Evolutionary conservation across 768 basidiomycete genomes (phyloP).

Genomic region (Phanerodontia chrysosporium): DNA sequence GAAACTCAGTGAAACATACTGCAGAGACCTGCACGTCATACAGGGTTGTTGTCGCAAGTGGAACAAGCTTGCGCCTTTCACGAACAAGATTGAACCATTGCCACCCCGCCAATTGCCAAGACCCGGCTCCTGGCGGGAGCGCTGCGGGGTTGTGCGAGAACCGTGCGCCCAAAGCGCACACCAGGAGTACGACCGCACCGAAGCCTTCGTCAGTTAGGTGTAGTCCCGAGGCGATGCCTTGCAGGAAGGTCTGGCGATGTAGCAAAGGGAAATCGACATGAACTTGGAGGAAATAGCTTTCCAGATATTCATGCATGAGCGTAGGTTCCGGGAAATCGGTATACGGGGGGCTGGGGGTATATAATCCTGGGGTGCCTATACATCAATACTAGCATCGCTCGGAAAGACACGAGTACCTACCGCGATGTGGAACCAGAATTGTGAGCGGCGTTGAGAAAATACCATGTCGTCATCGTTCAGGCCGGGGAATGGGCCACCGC

Average conservation of each 20-base stretch:
- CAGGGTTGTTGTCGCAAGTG: conserved; percentile 44
- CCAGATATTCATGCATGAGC: conserved; percentile 33
- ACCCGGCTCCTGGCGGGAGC: conserved; percentile 11
- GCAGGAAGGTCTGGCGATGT: conserved; percentile 36
- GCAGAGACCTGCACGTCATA: conserved; percentile 66
- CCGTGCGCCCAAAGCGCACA: conserved; percentile 41
- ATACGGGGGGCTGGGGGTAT: conserved; percentile 2
- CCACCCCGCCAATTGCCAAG: conserved; percentile 24
- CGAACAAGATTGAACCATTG: conserved; percentile 52
- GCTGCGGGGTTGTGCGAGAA: conserved; percentile 42
- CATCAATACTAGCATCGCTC: conserved; percentile 1
- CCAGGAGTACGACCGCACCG: conserved; percentile 32
- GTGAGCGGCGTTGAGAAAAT: neutral
- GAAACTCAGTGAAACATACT: conserved; percentile 17
- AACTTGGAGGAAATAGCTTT: conserved; percentile 36
- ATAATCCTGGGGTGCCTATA: neutral
- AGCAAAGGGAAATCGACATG: conserved; percentile 37
- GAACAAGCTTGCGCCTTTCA: conserved; percentile 44
- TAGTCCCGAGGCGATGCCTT: conserved; percentile 25
- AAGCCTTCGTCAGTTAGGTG: conserved; percentile 34
- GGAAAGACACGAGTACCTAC: neutral
- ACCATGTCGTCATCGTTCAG: neutral
- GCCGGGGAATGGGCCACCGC: neutral
- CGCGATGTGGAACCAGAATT: neutral
- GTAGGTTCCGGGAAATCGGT: conserved; percentile 20